phyloP scores from a whole-genome alignment of 2,329 filamentous ascomycete species.

The Lasiodiplodia sp. region DNA sequence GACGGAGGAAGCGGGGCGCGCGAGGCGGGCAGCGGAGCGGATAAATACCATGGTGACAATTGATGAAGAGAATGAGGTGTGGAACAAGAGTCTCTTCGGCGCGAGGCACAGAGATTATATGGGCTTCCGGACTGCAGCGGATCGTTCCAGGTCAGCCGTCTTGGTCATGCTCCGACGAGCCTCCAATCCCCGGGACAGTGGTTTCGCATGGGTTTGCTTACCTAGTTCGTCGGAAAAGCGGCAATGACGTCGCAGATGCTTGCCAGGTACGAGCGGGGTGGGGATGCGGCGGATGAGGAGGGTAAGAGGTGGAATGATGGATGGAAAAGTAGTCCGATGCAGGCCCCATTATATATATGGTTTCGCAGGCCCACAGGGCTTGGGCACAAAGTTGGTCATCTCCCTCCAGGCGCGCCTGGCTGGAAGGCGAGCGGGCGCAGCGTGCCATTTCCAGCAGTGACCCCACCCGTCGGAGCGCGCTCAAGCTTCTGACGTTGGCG shows the following conservation, averaged over 20 bases:
- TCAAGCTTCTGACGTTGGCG: slow-evolving; percentile 27
- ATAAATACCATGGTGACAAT: slow-evolving; percentile 65
- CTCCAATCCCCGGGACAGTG: slow-evolving; percentile 1
- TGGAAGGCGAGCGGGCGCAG: not conserved
- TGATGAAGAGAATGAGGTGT: slow-evolving; percentile 10
- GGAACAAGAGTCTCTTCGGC: not conserved
- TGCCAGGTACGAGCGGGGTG: slow-evolving; percentile 19
- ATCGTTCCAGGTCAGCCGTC: slow-evolving; percentile 21
- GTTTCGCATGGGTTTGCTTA: slow-evolving; percentile 10
- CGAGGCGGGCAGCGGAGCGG: slow-evolving; percentile 66
- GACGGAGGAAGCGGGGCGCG: slow-evolving; percentile 62
- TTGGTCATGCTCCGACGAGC: slow-evolving; percentile 13
- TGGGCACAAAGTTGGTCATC: slow-evolving; percentile 16
- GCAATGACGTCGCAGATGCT: slow-evolving; percentile 23
- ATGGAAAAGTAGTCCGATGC: slow-evolving; percentile 13
- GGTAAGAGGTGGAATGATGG: slow-evolving; percentile 9
- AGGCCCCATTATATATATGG: slow-evolving; percentile 17
- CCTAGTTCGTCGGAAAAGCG: slow-evolving; percentile 13
- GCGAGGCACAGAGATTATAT: slow-evolving; percentile 9
- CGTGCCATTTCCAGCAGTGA: slow-evolving; percentile 7
- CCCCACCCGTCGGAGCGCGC: slow-evolving; percentile 14
- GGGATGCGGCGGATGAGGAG: not conserved
- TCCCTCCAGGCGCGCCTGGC: not conserved
- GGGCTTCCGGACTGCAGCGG: slow-evolving; percentile 12
- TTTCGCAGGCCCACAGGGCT: slow-evolving; percentile 16